Evolutionary conservation across 768 basidiomycete species (phyloP), one percentile per base, ranked within the genome.

Genomic region (Termitomyces titanicus): DNA sequence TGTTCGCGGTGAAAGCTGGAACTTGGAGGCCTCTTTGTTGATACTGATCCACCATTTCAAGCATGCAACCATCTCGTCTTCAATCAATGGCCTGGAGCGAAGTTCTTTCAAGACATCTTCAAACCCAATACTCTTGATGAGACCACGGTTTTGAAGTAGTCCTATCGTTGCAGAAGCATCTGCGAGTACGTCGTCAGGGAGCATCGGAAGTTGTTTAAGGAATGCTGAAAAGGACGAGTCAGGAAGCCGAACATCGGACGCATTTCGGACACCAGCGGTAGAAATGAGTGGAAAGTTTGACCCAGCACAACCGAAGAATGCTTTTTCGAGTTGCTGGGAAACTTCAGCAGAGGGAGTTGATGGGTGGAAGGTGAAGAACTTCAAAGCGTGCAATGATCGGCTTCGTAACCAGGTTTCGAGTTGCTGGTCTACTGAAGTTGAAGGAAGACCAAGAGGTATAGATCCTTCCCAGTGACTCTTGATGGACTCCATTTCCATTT

Each of bases 281-380:
- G 93, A 91, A 22, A 95, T 78, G 35, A 98, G 74, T 0, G 86
- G 82, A 64, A 96, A 81, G 0, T 75, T 70, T 3, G 71, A 67
- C 13, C 70, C 72, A 10, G 78, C 75, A 58, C 87, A 90, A 0
- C 74, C 69, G 67, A 94, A 97, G 72, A 98, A 98, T 1, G 88
- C 85, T 1, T 76, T 71, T 66, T 93, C 88, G 54, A 95, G 79
- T 15, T 82, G 69, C 10, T 70, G 72, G 0, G 92, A 86, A 29
- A 98, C 90, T 45, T 89, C 82, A 1, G 83, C 67, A 0, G 90
- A 92, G 1, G 96, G 96, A 0, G 96, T 96, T 0, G 96, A 96
- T 2, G 80, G 73, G 59, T 85, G 82, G 70, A 93, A 98, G 2
- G 91, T 88, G 75, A 97, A 98, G 73, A 97, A 97, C 56, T 83